Evolutionary conservation across 1,284 basidiomycete genomes (phyloP).

Genomic region (Sanghuangporus weigelae): DNA sequence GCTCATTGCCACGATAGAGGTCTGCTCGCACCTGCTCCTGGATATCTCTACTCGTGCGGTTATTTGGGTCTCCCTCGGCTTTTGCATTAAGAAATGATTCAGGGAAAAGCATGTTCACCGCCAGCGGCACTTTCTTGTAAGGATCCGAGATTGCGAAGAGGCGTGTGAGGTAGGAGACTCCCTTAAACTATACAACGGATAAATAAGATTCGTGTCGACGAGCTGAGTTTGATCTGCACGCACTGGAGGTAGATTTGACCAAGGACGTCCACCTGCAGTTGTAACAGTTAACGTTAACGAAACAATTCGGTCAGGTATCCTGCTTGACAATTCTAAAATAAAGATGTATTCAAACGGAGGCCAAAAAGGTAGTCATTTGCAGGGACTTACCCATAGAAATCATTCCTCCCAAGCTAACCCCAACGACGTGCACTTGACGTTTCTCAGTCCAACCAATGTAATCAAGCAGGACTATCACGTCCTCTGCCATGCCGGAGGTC

Average conservation of each 20-base stretch:
- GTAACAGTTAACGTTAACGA: constrained; percentile 71
- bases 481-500: constrained; percentile 76
- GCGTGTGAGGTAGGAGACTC: constrained; percentile 34
- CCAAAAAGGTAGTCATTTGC: neutral
- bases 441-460: constrained; percentile 67
- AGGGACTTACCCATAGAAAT: constrained; percentile 60
- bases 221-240: constrained; percentile 22
- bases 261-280: constrained; percentile 54
- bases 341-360: neutral
- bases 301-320: constrained; percentile 60
- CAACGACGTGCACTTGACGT: constrained; percentile 66
- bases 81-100: constrained; percentile 49
- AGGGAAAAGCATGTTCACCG: constrained; percentile 62
- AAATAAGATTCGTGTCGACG: neutral
- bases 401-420: constrained; percentile 84
- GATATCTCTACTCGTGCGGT: constrained; percentile 58
- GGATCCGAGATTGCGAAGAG: constrained; percentile 45
- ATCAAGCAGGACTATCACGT: constrained; percentile 65
- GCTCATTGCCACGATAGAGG: neutral
- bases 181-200: constrained; percentile 35
- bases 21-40: constrained; percentile 42
- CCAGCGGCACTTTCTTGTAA: constrained; percentile 44
- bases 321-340: constrained; percentile 54
- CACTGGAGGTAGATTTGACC: constrained; percentile 58
- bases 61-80: constrained; percentile 43